phyloP scores from a whole-genome alignment of 2,329 filamentous ascomycete genomes.

The Xylariomycetidae sp. region DNA sequence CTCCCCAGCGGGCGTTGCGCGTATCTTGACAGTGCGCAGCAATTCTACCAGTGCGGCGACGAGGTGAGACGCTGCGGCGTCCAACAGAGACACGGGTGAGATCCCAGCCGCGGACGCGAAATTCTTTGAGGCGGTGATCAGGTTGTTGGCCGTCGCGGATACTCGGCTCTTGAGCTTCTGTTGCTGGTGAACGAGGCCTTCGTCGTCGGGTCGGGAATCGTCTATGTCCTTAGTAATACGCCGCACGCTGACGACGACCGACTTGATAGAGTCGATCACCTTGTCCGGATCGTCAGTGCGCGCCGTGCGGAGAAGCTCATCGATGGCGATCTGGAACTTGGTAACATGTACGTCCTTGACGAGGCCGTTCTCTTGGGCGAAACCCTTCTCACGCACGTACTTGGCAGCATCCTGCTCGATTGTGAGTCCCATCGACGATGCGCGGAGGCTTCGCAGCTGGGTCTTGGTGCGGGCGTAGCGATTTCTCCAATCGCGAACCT shows the following conservation, averaged over 20 bases:
- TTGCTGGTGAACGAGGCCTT: slow-evolving; percentile 52
- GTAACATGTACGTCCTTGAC: slow-evolving; percentile 92
- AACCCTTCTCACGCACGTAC: slow-evolving; percentile 60
- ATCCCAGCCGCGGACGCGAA: slow-evolving; percentile 78
- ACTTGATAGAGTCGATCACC: slow-evolving; percentile 82
- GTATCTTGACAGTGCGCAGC: slow-evolving; percentile 77
- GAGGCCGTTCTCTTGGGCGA: slow-evolving; percentile 67
- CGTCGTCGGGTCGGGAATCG: slow-evolving; percentile 48
- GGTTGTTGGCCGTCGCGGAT: slow-evolving; percentile 89
- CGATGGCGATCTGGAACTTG: slow-evolving; percentile 89
- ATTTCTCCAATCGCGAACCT: slow-evolving; percentile 85
- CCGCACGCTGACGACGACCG: slow-evolving; percentile 76
- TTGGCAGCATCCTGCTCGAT: slow-evolving; percentile 66
- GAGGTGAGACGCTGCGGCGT: slow-evolving; percentile 88
- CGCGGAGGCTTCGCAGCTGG: slow-evolving; percentile 75
- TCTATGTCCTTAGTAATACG: slow-evolving; percentile 80
- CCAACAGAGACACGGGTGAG: slow-evolving; percentile 86
- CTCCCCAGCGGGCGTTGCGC: slow-evolving; percentile 68
- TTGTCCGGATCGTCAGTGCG: slow-evolving; percentile 68
- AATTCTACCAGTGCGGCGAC: slow-evolving; percentile 83
- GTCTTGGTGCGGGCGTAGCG: slow-evolving; percentile 86
- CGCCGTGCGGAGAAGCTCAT: slow-evolving; percentile 78
- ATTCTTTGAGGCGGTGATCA: slow-evolving; percentile 93
- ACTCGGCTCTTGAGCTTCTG: slow-evolving; percentile 74
- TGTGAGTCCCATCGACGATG: slow-evolving; percentile 71